Base-by-base conservation (phyloP, 805 yeast species). In the Jamesozyma jinghongensis region DNA sequence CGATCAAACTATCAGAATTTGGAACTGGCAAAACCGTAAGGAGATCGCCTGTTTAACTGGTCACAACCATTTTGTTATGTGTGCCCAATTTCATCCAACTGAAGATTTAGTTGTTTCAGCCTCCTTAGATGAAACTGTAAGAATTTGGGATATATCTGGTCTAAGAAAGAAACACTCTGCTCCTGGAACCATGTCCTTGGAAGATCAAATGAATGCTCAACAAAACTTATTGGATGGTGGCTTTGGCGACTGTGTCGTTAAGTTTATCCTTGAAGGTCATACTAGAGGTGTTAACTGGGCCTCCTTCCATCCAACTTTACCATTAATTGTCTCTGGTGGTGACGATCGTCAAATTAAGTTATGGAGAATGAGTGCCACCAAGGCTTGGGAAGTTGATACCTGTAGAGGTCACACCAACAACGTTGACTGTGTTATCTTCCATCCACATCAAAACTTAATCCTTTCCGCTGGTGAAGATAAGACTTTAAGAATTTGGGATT, bases 11-110 rank as follows among this genome's bases (percentile, higher is more conserved):
- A 87, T 94, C 50, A 76, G 99, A 62, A 90, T 92, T 50, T 92
- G 99, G 99, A 94, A 92, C 68, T 92, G 98, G 98, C 98, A 94
- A 70, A 88, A 88, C 62, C 79, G 98, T 53, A 90, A 87, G 62
- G 97, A 92, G 56, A 83, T 92, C 57, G 97, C 97, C 8, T 86
- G 96, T 56, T 69, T 92, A 52, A 90, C 98, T 6, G 98, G 99
- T 47, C 99, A 92, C 65, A 88, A 86, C 66, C 98, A 92, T 68
- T 92, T 94, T 65, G 97, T 92, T 41, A 85, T 92, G 92, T 84
- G 94, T 54, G 97, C 98, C 2, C 94, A 85, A 63, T 92, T 92
- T 74, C 99, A 92, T 62, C 97, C 97, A 34, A 69, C 80, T 36
- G 96, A 94, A 53, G 97, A 92, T 64, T 71, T 94, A 55, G 81